Percentiles rank a stretch among this genome's conserved stretches.
Conservation (phyloP, 768 basidiomycete species). For the Zangia roseola region DNA sequence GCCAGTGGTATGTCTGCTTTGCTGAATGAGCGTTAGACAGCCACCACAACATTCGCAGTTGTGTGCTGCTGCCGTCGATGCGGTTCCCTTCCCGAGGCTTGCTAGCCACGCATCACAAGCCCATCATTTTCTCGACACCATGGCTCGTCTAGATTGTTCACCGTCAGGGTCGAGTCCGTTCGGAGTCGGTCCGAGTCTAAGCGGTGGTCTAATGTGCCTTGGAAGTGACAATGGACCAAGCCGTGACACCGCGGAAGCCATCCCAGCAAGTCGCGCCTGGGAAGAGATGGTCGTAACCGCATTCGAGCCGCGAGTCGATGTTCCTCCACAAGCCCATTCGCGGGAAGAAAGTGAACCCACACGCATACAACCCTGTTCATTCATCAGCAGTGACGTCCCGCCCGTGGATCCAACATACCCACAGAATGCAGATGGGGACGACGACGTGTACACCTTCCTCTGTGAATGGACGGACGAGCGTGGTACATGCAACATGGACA, state of each 20-base stretch:
- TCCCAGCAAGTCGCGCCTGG: conserved; percentile 6
- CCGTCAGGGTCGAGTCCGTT: neutral
- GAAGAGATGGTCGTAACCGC: neutral
- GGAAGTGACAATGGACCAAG: neutral
- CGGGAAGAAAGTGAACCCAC: neutral
- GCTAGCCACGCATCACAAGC: neutral
- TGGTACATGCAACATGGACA: conserved; percentile 20
- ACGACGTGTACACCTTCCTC: conserved; percentile 2
- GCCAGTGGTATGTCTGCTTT: neutral
- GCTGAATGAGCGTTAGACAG: conserved; percentile 1
- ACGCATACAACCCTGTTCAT: neutral
- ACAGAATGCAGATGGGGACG: conserved; percentile 4
- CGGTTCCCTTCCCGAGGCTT: neutral
- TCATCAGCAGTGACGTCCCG: neutral
- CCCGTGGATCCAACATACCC: neutral
- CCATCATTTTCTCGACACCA: neutral
- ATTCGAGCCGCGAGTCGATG: neutral
- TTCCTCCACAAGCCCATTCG: neutral
- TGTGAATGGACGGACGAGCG: conserved; percentile 26
- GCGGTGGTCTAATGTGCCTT: neutral
- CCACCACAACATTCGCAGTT: neutral
- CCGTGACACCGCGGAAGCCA: neutral
- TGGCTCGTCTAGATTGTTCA: neutral
- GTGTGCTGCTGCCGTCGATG: neutral
- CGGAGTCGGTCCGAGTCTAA: neutral